A percentile compares a stretch with the other conserved stretches of the same genome.
phyloP scores from a whole-genome alignment of 768 basidiomycete species.

The Pleurotus ostreatus region DNA sequence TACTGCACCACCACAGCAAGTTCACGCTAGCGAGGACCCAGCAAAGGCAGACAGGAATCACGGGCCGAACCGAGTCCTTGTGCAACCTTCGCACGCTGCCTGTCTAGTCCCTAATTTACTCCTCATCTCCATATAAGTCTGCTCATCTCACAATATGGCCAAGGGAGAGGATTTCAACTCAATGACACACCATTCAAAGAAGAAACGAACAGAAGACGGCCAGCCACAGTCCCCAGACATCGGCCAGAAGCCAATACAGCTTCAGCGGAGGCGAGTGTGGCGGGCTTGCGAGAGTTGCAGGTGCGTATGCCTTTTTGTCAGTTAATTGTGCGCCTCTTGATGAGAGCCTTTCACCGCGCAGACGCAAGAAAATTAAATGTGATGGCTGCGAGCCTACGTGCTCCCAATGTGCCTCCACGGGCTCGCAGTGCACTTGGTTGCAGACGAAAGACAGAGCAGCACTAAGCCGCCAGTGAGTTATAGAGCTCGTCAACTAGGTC shows the following conservation, averaged over 20 bases:
- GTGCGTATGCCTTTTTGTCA: constrained; percentile 35
- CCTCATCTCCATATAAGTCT: constrained; percentile 4
- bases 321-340: constrained; percentile 13
- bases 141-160: constrained; percentile 28
- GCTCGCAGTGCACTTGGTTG: constrained; percentile 81
- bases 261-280: constrained; percentile 82
- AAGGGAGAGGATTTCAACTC: constrained; percentile 46
- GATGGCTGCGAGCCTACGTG: constrained; percentile 86
- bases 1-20: no score
- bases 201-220: constrained; percentile 70
- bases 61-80: constrained; percentile 9
- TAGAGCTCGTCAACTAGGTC: constrained; percentile 5
- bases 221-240: constrained; percentile 46
- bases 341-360: constrained; percentile 24
- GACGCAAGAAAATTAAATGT: constrained; percentile 92
- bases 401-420: constrained; percentile 72
- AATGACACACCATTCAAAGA: constrained; percentile 62
- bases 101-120: constrained; percentile 6
- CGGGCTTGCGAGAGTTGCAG: constrained; percentile 88
- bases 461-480: constrained; percentile 79
- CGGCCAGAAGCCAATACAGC: constrained; percentile 67
- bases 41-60: neutral
- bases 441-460: constrained; percentile 91
- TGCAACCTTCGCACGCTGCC: constrained; percentile 3
- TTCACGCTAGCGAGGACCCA: neutral